Evolutionary conservation across 1,284 basidiomycete genomes (phyloP), one percentile per base, ranked within the genome.

Genomic region (Inonotus hispidus): DNA sequence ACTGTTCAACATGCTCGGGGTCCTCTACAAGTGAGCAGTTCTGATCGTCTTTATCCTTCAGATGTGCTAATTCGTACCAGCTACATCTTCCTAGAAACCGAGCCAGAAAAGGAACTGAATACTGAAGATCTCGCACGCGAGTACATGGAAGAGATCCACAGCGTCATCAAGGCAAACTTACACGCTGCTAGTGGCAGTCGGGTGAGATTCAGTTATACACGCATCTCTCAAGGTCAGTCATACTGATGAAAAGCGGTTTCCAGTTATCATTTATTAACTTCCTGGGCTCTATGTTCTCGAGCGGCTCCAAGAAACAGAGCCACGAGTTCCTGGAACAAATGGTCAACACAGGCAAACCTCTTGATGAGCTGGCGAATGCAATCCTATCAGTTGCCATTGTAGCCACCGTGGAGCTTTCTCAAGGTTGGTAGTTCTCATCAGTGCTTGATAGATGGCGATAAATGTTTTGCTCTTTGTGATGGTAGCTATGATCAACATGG

Each of bases 21-120:
- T 88, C 35, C 85, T 90, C 60, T 90, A 90, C 71, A 72, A 82
- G 83, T 88, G 63, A 70, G 84, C 72, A 13, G 2, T 13, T 13
- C 21, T 52, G n/a, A 19, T 39, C n/a, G 38, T 41, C 14, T 6
- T 1, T 6, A 13, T 14, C 54, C 32, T 37, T 14, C 37, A 7
- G 41, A 7, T 52, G 8, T 27, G 49, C 8, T 25, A 10, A 53
- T 19, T 38, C n/a, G 50, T 39, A 25, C 10, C 64, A 90, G 87
- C 32, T 87, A 81, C 68, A 73, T 91, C 62, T 92, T 90, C 82
- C 78, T 90, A n/a, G 82, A 90, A 60, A 74, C 83, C 43, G 87
- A 88, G 59, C 67, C 79, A 2, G 75, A 79, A 1, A 81, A 82
- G 64, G 71, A 82, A 49, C 80, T 85, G 77, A 75, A 79, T 14